phyloP scores from a whole-genome alignment of 1,284 basidiomycete genomes.

The Cryptococcus floricola region DNA sequence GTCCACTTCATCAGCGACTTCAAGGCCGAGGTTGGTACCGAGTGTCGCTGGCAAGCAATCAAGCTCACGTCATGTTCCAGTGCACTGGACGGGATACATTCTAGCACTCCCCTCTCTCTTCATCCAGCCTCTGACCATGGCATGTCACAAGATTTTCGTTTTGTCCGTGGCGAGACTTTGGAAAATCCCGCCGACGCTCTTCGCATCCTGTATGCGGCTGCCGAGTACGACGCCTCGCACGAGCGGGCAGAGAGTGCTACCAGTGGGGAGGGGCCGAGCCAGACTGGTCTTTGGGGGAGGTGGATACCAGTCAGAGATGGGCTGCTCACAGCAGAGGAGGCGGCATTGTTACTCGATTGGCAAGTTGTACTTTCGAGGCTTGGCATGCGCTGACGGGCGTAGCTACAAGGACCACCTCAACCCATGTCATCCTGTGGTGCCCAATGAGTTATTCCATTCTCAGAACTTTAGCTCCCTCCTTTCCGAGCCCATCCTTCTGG shows the following conservation, averaged over 20 bases:
- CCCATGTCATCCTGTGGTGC: conserved; percentile 15
- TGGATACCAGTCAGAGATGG: conserved; percentile 24
- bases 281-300: conserved; percentile 13
- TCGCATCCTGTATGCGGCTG: conserved; percentile 17
- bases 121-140: not conserved
- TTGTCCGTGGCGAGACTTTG: conserved; percentile 16
- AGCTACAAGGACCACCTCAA: conserved; percentile 18
- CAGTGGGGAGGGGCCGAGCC: not conserved
- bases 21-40: not conserved
- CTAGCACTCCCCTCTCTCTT: not conserved
- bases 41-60: not conserved
- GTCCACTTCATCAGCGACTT: not conserved
- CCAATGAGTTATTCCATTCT: conserved; percentile 15
- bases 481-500: conserved; percentile 15
- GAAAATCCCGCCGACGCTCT: conserved; percentile 24
- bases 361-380: conserved; percentile 1
- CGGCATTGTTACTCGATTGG: conserved; percentile 9
- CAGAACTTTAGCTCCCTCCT: conserved; percentile 9
- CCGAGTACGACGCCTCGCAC: conserved; percentile 4
- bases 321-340: conserved; percentile 18
- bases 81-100: not conserved
- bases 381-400: not conserved
- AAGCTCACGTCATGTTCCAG: not conserved
- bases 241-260: not conserved
- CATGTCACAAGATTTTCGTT: conserved; percentile 6